Percentiles rank a stretch among this genome's conserved stretches.
These are phyloP conservation scores for Ormosia emarginata DNA, from an alignment of 306 rosid species.

Conservation along the genomic window DNA sequence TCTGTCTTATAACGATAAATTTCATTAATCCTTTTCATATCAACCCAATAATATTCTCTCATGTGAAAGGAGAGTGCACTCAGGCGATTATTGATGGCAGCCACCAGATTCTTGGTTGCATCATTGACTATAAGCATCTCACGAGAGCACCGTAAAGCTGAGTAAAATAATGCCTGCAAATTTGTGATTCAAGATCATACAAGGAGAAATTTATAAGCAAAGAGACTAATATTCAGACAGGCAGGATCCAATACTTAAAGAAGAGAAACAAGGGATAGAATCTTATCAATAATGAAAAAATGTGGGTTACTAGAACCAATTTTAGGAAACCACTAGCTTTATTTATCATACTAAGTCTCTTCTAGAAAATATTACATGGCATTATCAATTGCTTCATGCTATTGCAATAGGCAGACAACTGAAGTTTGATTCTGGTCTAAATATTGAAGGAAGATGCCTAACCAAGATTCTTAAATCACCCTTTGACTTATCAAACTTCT, in stretches of 20 bases:
- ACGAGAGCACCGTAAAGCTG: slow-evolving; percentile 76
- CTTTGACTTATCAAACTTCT: background rate
- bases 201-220: slow-evolving; percentile 10
- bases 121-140: slow-evolving; percentile 86
- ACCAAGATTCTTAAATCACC: background rate
- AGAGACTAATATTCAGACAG: background rate
- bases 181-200: slow-evolving; percentile 1
- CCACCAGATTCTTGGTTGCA: slow-evolving; percentile 61
- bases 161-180: slow-evolving; percentile 78
- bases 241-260: background rate
- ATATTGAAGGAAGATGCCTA: background rate
- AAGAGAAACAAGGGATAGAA: background rate
- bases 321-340: background rate
- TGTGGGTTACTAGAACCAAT: background rate
- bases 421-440: background rate
- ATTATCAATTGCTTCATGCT: background rate
- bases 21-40: slow-evolving; percentile 81
- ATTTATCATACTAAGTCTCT: slow-evolving; percentile 1
- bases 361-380: background rate
- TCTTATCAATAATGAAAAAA: background rate
- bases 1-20: slow-evolving; percentile 91
- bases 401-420: background rate
- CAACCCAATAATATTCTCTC: slow-evolving; percentile 90
- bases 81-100: slow-evolving; percentile 74
- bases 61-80: slow-evolving; percentile 90